Conservation (phyloP, 2,329 filamentous ascomycete genomes). For the Aspergillus sp. region DNA sequence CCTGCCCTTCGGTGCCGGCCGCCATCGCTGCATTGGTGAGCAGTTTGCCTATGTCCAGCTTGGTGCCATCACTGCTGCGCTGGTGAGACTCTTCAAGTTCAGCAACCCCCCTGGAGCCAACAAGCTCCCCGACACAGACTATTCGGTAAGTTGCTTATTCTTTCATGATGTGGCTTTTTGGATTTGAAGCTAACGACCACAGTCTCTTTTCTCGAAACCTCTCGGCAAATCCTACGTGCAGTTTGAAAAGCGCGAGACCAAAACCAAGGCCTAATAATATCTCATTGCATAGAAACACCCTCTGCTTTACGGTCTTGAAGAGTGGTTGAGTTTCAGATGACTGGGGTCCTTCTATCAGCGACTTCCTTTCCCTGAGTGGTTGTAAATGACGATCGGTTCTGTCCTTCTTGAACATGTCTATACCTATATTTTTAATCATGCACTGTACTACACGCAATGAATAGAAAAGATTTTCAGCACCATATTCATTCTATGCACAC, state of each 20-base stretch:
- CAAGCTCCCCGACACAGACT: conserved; percentile 52
- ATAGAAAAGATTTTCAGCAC: too few relatives aligned
- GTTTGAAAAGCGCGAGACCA: conserved; percentile 59
- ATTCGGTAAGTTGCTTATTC: conserved; percentile 42
- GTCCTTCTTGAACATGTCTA: too few relatives aligned
- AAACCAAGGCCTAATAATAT: conserved; percentile 18
- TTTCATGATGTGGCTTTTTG: background rate
- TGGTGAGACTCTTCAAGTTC: conserved; percentile 78
- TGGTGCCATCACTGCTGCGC: conserved; percentile 74
- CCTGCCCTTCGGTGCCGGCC: conserved; percentile 87
- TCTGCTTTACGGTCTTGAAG: too few relatives aligned
- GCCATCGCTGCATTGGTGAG: conserved; percentile 94
- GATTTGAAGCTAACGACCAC: conserved; percentile 10
- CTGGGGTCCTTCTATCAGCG: too few relatives aligned
- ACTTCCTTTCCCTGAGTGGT: too few relatives aligned
- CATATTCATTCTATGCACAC: too few relatives aligned
- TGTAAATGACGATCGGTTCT: too few relatives aligned
- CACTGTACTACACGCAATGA: too few relatives aligned
- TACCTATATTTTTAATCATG: too few relatives aligned
- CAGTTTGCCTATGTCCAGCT: conserved; percentile 94
- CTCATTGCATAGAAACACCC: background rate
- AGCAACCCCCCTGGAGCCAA: conserved; percentile 49
- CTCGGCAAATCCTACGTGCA: conserved; percentile 67
- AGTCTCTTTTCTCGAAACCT: conserved; percentile 69
- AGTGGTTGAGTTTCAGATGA: too few relatives aligned